Conservation (phyloP, 768 basidiomycete genomes). For the Russula sp. region DNA sequence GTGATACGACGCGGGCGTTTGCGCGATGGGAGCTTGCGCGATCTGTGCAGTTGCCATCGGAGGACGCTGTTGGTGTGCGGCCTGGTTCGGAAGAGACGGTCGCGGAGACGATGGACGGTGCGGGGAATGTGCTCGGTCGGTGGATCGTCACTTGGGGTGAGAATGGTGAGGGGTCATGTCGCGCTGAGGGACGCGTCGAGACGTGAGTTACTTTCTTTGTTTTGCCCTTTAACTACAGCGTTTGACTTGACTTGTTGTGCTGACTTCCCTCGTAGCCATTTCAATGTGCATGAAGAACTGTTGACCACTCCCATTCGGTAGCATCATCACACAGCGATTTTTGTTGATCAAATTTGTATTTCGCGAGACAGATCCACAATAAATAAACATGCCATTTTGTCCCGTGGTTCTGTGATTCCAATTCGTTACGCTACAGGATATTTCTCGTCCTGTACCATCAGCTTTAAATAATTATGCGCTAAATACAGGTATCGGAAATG, state of each 20-base stretch:
- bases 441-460: neutral
- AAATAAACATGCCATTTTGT: neutral
- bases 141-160: conserved; percentile 80
- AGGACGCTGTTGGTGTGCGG: conserved; percentile 39
- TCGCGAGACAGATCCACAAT: neutral
- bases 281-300: conserved; percentile 54
- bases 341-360: neutral
- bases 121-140: conserved; percentile 61
- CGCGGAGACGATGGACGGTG: conserved; percentile 65
- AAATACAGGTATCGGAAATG: neutral
- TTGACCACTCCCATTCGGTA: conserved; percentile 33
- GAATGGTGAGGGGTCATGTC: conserved; percentile 60
- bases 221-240: too few relatives aligned
- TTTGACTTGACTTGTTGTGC: too few relatives aligned
- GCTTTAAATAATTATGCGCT: neutral
- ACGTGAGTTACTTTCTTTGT: conserved; percentile 47
- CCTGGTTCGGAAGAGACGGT: conserved; percentile 70
- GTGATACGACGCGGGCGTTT: conserved; percentile 63
- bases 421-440: neutral
- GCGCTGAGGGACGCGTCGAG: conserved; percentile 57
- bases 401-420: neutral
- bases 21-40: conserved; percentile 78
- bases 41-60: conserved; percentile 45
- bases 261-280: conserved; percentile 38
- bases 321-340: neutral